phyloP scores from a whole-genome alignment of 177 flowering plant genomes.

The Telopea speciosissima region DNA sequence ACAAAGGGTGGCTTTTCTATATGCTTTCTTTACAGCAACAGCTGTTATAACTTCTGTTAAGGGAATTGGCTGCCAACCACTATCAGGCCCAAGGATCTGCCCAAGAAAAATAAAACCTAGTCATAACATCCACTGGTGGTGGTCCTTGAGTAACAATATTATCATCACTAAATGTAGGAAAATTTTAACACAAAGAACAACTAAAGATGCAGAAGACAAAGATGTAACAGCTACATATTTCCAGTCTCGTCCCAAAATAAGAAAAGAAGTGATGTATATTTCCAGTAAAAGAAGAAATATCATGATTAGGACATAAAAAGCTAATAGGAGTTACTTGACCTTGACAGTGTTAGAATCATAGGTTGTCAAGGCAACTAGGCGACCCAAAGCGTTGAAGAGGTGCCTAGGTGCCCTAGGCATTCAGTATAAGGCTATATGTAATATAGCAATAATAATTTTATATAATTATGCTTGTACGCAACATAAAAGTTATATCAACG shows the following conservation, averaged over 20 bases:
- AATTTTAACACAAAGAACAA: neutral
- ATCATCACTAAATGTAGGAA: neutral
- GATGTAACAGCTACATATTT: neutral
- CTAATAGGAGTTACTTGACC: neutral
- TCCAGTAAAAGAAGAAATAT: neutral
- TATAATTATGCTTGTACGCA: too few relatives aligned
- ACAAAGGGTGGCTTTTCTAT: constrained; percentile 78
- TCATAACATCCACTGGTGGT: neutral
- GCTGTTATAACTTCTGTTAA: constrained; percentile 69
- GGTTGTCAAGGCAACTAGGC: too few relatives aligned
- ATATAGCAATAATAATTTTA: too few relatives aligned
- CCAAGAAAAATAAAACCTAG: constrained; percentile 3
- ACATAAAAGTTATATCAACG: too few relatives aligned
- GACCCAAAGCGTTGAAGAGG: too few relatives aligned
- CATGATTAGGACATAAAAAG: neutral
- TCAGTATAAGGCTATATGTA: too few relatives aligned
- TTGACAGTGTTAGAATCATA: neutral
- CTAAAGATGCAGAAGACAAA: neutral
- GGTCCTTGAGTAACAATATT: neutral
- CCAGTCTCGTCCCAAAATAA: too few relatives aligned
- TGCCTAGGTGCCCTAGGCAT: too few relatives aligned
- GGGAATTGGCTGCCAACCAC: constrained; percentile 89
- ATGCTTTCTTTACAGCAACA: constrained; percentile 80
- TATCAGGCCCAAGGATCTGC: constrained; percentile 85
- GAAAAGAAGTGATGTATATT: neutral